Conservation (phyloP, 2,329 filamentous ascomycete genomes). For the Sporothrix protearum region DNA sequence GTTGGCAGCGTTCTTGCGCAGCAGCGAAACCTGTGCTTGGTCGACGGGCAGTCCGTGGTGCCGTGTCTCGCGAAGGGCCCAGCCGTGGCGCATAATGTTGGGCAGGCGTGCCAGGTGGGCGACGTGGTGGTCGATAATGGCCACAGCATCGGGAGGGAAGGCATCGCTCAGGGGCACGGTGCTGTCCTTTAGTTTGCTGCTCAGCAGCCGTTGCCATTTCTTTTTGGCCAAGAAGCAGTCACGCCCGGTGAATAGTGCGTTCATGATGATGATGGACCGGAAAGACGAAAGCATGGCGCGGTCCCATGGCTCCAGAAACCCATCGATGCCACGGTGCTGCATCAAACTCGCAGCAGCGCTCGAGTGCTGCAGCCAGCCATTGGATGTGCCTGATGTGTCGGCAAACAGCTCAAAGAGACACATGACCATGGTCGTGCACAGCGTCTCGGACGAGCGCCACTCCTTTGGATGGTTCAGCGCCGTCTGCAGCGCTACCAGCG, state of each 20-base stretch:
- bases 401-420: slow-evolving; percentile 45
- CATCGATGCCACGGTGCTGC: slow-evolving; percentile 39
- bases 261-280: slow-evolving; percentile 40
- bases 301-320: slow-evolving; percentile 38
- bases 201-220: slow-evolving; percentile 39
- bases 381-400: slow-evolving; percentile 36
- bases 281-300: slow-evolving; percentile 40
- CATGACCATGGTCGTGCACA: slow-evolving; percentile 42
- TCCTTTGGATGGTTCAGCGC: slow-evolving; percentile 38
- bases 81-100: slow-evolving; percentile 35
- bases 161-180: background rate
- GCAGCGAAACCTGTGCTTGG: slow-evolving; percentile 31
- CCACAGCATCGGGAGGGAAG: slow-evolving; percentile 24
- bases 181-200: slow-evolving; percentile 21
- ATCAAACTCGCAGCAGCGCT: slow-evolving; percentile 40
- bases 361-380: slow-evolving; percentile 42
- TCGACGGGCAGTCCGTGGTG: slow-evolving; percentile 34
- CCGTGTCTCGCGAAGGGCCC: slow-evolving; percentile 34
- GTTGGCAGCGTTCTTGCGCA: slow-evolving; percentile 33
- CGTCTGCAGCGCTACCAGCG: slow-evolving; percentile 37
- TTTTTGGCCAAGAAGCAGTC: slow-evolving; percentile 39
- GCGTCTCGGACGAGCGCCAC: slow-evolving; percentile 42
- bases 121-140: slow-evolving; percentile 37
- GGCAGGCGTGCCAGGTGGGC: slow-evolving; percentile 37
- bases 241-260: slow-evolving; percentile 38